Evolutionary conservation across 441 rosid genomes (phyloP), one percentile per base, ranked within the genome.

Genomic region (Theobroma grandiflorum): DNA sequence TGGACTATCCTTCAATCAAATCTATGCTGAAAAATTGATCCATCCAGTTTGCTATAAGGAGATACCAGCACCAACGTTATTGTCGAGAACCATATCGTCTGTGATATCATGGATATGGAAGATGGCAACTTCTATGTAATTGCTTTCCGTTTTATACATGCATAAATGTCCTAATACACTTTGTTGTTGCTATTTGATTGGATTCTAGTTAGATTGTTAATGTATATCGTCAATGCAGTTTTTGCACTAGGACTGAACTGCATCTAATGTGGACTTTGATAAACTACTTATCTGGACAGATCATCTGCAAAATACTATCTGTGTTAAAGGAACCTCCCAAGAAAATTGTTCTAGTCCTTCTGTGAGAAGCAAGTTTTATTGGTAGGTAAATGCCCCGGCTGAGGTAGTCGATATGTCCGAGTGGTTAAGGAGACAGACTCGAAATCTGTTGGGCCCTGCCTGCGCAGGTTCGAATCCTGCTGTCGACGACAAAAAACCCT

Each of bases 361-460:
- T 45, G 12, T 12, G 9, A 2, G 43, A 40, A 3, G 43, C 43
- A 0, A 40, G 43, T 2, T 40, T 40, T 40, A 6, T 3, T 40
- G 59, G 8, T 14, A 16, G 20, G 22, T 18, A 22, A 53, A 6
- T 49, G 4, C 16, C 18, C 3, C 18, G 3, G 53, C 0, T n/a
- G 61, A 20, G 20, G 33, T 57, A 33, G 96, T 91, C 91, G 86
- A 93, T 83, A 93, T 93, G 95, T 89, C 94, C 92, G 93, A 93
- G 95, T 89, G 93, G 94, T 90, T 89, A 94, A 94, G 96, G 95
- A 94, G 96, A 88, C 87, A 89, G 98, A 91, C 92, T 92, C 90
- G 91, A 94, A 94, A 90, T 90, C 94, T 91, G 88, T 79, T 85
- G 91, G 91, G 90, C 88, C 79, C 3, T 85, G 91, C 90, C 89